A percentile compares a stretch with the other conserved stretches of the same genome.
Conservation (phyloP, 257 asterid genomes). For the Echites panduratus region DNA sequence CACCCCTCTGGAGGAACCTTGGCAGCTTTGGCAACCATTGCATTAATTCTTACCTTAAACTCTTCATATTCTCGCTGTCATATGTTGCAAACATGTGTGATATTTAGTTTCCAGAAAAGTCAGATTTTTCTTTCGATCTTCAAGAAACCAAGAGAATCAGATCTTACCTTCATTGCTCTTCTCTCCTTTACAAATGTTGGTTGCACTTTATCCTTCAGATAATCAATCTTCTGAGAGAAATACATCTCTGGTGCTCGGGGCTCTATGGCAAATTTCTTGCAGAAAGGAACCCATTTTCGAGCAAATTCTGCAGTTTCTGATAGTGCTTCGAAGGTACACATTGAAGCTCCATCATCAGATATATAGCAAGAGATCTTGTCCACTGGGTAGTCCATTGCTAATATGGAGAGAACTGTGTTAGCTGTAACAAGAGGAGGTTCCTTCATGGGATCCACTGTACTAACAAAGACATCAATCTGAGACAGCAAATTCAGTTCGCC, state of each 20-base stretch:
- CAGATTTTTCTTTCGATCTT: neutral
- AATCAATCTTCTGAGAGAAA: slow-evolving; percentile 85
- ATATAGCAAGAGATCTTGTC: slow-evolving; percentile 86
- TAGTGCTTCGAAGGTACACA: slow-evolving; percentile 89
- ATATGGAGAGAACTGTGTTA: slow-evolving; percentile 78
- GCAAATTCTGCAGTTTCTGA: slow-evolving; percentile 96
- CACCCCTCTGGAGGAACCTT: slow-evolving; percentile 92
- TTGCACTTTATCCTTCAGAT: slow-evolving; percentile 89
- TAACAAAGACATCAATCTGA: slow-evolving; percentile 81
- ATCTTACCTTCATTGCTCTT: slow-evolving; percentile 87
- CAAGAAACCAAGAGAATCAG: slow-evolving; percentile 4
- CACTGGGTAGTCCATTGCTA: slow-evolving; percentile 94
- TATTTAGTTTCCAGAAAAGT: neutral
- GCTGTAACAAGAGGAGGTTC: slow-evolving; percentile 96
- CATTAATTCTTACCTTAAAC: slow-evolving; percentile 81
- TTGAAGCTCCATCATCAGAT: slow-evolving; percentile 97
- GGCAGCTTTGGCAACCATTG: slow-evolving; percentile 87
- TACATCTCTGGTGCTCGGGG: slow-evolving; percentile 97
- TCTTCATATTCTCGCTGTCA: slow-evolving; percentile 95
- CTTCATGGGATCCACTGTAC: slow-evolving; percentile 92
- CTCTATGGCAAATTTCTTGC: slow-evolving; percentile 82
- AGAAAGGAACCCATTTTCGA: slow-evolving; percentile 92
- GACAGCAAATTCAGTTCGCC: slow-evolving; percentile 89
- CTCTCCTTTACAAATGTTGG: slow-evolving; percentile 95
- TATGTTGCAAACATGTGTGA: slow-evolving; percentile 10